Evolutionary conservation across 441 rosid genomes (phyloP), one percentile per base, ranked within the genome.

Genomic region (Capsella rubella): DNA sequence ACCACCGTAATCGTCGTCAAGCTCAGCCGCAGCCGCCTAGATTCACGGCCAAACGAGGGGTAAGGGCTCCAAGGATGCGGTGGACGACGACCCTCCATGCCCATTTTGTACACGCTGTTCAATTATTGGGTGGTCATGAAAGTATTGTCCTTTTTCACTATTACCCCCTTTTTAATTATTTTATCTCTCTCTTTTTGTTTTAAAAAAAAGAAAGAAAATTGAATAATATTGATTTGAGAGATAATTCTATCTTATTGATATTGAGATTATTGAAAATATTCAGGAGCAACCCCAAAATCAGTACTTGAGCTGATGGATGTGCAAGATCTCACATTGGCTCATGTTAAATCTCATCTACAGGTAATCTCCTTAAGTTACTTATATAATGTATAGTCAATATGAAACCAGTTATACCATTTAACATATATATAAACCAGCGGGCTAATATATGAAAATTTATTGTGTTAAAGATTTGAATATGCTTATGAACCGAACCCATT

Each of bases 241-340:
- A 15, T 49, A 18, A 3, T 28, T 66, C 14, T 40, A 25, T 52
- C 35, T 58, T 32, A 65, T 16, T 71, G 58, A 62, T 76, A 51
- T 47, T 57, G 52, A 56, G 72, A 66, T 73, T 71, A 25, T 71
- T 46, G 32, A 72, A 63, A 10, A 60, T 61, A 66, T 58, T 52
- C 75, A 95, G 99, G 99, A 78, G 99, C 99, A 62, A 95, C 99
- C 40, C 97, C 99, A 66, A 95, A 95, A 80, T 92, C 97, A 78
- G 99, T 95, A 67, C 97, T 95, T 75, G 99, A 95, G 85, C 91
- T 95, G 31, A 95, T 95, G 99, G 99, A 95, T 95, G 97, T 95
- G 54, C 93, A 94, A 84, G 99, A 94, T 88, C 97, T 94, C 80
- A 94, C 99, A 80, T 85, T 94, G 85, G 99, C 97, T 15, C 99